Evolutionary conservation across 345 rosid species (phyloP).

Genomic region (Aquilaria sinensis): DNA sequence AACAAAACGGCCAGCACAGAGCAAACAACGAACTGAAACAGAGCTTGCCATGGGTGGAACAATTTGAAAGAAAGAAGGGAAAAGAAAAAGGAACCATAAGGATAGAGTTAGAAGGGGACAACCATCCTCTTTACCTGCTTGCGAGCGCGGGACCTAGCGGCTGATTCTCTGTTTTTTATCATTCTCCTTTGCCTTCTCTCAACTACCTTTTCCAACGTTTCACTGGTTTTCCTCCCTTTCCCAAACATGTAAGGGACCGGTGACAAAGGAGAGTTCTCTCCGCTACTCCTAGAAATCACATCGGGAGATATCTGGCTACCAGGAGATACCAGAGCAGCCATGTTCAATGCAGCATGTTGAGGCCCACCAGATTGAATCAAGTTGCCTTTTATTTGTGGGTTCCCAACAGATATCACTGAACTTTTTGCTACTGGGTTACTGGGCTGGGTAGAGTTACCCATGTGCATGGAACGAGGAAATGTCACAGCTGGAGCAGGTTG

Average conservation of each 20-base stretch:
- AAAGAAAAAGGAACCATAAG: too few species aligned
- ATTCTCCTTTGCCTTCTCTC: slow-evolving; percentile 92
- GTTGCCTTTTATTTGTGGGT: slow-evolving; percentile 33
- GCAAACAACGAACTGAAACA: too few species aligned
- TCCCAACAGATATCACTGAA: slow-evolving; percentile 29
- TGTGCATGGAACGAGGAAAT: slow-evolving; percentile 39
- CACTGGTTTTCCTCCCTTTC: slow-evolving; percentile 55
- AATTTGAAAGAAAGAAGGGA: too few species aligned
- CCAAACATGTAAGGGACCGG: slow-evolving; percentile 66
- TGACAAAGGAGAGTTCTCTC: slow-evolving; percentile 53
- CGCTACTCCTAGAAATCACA: slow-evolving; percentile 40
- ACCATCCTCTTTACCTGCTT: slow-evolving; percentile 53
- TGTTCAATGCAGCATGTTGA: slow-evolving; percentile 29
- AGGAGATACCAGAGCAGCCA: slow-evolving; percentile 50
- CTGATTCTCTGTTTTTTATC: slow-evolving; percentile 92
- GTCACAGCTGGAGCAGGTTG: slow-evolving; percentile 32
- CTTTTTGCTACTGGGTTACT: slow-evolving; percentile 32
- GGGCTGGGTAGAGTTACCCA: slow-evolving; percentile 25
- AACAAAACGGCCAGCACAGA: too few species aligned
- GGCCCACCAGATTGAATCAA: slow-evolving; percentile 24
- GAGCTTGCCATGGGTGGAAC: too few species aligned
- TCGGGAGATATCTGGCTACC: slow-evolving; percentile 45
- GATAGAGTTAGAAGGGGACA: too few species aligned
- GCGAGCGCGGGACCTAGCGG: slow-evolving; percentile 90
- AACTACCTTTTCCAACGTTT: slow-evolving; percentile 65